Evolutionary conservation across 345 rosid species (phyloP).

Genomic region (Carallia pectinifolia): DNA sequence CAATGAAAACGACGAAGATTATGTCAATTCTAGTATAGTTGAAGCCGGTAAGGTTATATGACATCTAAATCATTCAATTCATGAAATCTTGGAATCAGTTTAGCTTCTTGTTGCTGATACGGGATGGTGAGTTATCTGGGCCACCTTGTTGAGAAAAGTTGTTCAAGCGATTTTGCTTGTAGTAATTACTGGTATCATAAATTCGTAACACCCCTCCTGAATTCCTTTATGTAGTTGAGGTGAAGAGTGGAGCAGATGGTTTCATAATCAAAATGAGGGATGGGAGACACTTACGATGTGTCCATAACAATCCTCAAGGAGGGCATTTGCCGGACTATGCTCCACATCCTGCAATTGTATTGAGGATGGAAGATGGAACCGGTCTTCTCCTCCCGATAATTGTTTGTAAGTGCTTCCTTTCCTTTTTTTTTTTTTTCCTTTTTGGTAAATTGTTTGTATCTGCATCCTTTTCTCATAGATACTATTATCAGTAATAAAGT

Average conservation of each 20-base stretch:
- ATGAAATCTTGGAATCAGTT: too few relatives aligned
- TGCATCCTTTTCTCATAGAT: slow-evolving; percentile 20
- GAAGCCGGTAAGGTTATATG: slow-evolving; percentile 68
- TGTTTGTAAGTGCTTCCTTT: slow-evolving; percentile 62
- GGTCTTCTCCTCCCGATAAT: slow-evolving; percentile 96
- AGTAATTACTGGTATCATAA: neutral
- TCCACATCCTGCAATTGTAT: slow-evolving; percentile 92
- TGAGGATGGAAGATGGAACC: slow-evolving; percentile 98
- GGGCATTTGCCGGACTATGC: slow-evolving; percentile 78
- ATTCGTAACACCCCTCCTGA: neutral
- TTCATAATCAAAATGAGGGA: slow-evolving; percentile 93
- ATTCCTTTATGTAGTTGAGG: slow-evolving; percentile 63
- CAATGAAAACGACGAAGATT: slow-evolving; percentile 77
- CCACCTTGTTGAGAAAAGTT: neutral
- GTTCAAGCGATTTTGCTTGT: neutral
- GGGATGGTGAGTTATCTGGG: neutral
- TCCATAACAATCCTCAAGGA: slow-evolving; percentile 90
- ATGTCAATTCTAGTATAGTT: slow-evolving; percentile 70
- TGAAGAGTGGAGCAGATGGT: slow-evolving; percentile 87
- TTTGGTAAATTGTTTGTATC: slow-evolving; percentile 62
- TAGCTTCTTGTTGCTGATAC: neutral
- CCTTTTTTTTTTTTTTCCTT: neutral
- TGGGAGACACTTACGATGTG: slow-evolving; percentile 79
- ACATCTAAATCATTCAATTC: neutral
- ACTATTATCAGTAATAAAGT: neutral